These are phyloP conservation scores for Naumovozyma castellii DNA, from an alignment of 805 yeast genomes.

Conservation along the genomic window DNA sequence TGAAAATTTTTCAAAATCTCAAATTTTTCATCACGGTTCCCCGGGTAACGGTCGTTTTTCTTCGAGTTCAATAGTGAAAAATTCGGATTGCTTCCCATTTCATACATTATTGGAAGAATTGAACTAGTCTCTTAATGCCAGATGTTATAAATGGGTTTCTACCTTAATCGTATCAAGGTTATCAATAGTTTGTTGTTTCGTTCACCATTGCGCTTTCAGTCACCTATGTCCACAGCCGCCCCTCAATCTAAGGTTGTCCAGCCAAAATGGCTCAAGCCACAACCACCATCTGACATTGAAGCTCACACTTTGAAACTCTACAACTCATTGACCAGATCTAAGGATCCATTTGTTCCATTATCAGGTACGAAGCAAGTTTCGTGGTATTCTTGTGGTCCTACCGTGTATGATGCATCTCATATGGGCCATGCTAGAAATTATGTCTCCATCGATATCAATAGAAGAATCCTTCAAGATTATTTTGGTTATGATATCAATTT, in stretches of 20 bases:
- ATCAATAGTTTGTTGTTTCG: not conserved
- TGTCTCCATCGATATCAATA: constrained; percentile 85
- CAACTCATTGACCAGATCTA: constrained; percentile 76
- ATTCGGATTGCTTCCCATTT: no score
- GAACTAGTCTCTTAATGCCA: no score
- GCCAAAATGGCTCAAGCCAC: constrained; percentile 46
- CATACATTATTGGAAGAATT: no score
- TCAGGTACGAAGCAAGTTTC: constrained; percentile 51
- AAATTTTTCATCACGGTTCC: no score
- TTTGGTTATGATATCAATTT: constrained; percentile 83
- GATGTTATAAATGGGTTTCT: no score
- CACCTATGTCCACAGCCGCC: constrained; percentile 4
- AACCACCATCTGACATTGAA: constrained; percentile 27
- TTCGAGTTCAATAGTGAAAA: no score
- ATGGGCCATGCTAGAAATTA: constrained; percentile 99
- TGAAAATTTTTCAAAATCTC: no score
- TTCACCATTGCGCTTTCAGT: not conserved
- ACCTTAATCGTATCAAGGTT: no score
- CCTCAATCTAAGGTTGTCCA: constrained; percentile 31
- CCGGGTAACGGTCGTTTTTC: no score
- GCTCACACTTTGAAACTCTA: constrained; percentile 51
- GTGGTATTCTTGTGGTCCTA: constrained; percentile 98
- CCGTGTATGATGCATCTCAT: constrained; percentile 91
- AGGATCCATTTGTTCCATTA: constrained; percentile 68
- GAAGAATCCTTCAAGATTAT: constrained; percentile 81